phyloP scores from a whole-genome alignment of 1,139 yeast genomes.

The Tardiomyces blankii region DNA sequence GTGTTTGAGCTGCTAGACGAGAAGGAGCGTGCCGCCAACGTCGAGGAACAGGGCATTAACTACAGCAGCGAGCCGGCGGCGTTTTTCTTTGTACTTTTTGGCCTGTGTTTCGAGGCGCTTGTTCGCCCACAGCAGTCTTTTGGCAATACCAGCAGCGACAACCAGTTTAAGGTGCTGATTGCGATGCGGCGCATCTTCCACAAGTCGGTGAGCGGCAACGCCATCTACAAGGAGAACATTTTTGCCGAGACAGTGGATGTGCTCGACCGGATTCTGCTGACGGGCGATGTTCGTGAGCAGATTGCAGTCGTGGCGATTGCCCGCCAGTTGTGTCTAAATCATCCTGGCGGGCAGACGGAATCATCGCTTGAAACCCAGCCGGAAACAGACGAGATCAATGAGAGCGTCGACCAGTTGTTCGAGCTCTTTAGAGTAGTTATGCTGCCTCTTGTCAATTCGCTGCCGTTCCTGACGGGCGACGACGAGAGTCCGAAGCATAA shows the following conservation, averaged over 20 bases:
- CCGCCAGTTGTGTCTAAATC: conserved; percentile 32
- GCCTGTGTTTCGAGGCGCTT: conserved; percentile 73
- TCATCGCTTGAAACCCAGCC: conserved; percentile 12
- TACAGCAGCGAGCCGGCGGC: conserved; percentile 51
- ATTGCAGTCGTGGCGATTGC: conserved; percentile 46
- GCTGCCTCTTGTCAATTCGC: conserved; percentile 46
- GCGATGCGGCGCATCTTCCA: conserved; percentile 50
- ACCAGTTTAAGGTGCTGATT: conserved; percentile 34
- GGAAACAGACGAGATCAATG: conserved; percentile 30
- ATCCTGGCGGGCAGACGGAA: conserved; percentile 18
- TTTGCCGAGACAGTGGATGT: conserved; percentile 69
- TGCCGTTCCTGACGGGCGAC: conserved; percentile 47
- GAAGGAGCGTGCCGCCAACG: conserved; percentile 14
- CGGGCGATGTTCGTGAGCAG: conserved; percentile 46
- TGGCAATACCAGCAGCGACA: conserved; percentile 7
- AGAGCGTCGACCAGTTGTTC: conserved; percentile 65
- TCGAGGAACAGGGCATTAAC: conserved; percentile 9
- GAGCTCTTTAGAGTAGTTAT: conserved; percentile 68
- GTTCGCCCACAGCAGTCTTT: conserved; percentile 29
- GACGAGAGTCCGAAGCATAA: conserved; percentile 21
- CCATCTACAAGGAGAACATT: conserved; percentile 55
- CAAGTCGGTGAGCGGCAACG: conserved; percentile 45
- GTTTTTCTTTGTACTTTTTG: conserved; percentile 71
- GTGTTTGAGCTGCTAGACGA: conserved; percentile 35
- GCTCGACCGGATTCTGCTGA: conserved; percentile 58